Evolutionary conservation across 148 eudicot species (phyloP), one percentile per base, ranked within the genome.

Genomic region (Rhododendron vialii): DNA sequence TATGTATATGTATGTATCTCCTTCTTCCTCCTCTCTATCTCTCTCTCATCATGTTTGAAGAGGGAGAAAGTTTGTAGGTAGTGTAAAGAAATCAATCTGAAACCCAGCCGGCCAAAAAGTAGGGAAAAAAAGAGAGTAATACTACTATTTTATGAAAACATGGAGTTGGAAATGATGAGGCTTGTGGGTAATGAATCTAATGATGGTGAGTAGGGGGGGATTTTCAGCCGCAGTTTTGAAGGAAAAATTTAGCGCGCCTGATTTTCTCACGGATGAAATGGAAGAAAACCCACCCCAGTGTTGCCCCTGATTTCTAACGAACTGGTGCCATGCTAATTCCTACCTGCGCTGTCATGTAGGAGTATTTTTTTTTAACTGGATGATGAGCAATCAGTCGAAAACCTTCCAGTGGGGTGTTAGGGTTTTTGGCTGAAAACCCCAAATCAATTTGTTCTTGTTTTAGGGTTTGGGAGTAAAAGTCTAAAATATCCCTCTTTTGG

Each of bases 111-210:
- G 45, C 45, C 45, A 41, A 41, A 41, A 41, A 41, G 45, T 41
- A 67, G 45, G 51, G 45, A 67, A 83, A 41, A 41, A 41, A 6
- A 41, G 7, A 41, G 45, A 41, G 45, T 41, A 41, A 6, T 41
- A 41, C 50, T 47, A 47, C 50, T 47, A 47, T 47, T 82, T 82
- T 33, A 24, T 35, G 50, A 63, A 55, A 63, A 83, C 30, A 67
- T 69, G 87, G 83, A 85, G 47, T 59, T 61, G 84, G 78, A 65
- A 79, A 85, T 85, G 84, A 65, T 61, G 79, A 80, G 84, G 89
- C 53, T 80, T 45, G 81, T 57, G 82, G 38, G 45, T 41, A 41
- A 41, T 6, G 45, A 41, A 41, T 41, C 36, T 74, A 82, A 85
- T 88, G 82, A 85, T 84, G 83, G 18, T 65, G 71, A 30, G 38